Evolutionary conservation across 345 rosid genomes (phyloP).

Genomic region (Pseudoturritis turrita): DNA sequence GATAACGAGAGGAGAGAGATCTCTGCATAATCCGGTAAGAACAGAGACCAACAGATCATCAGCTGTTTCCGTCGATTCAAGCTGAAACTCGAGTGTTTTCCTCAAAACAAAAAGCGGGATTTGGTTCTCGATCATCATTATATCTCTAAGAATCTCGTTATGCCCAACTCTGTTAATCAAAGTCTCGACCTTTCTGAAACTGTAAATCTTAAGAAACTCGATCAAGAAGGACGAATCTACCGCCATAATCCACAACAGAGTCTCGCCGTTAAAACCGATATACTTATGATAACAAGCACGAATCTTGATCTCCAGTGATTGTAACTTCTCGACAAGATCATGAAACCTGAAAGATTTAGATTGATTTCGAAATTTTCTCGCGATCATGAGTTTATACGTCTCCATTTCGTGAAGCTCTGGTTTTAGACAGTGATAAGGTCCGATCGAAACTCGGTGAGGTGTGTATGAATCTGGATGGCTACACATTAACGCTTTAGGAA

Average conservation of each 20-base stretch:
- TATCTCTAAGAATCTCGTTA: conserved; percentile 50
- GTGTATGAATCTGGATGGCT: conserved; percentile 55
- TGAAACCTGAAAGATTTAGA: conserved; percentile 36
- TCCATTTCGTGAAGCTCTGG: conserved; percentile 73
- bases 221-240: conserved; percentile 66
- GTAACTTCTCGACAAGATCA: conserved; percentile 44
- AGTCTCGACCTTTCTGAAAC: conserved; percentile 32
- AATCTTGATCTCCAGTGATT: conserved; percentile 33
- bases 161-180: conserved; percentile 43
- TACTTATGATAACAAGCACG: conserved; percentile 62
- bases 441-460: conserved; percentile 70
- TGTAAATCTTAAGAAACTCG: conserved; percentile 52
- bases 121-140: conserved; percentile 78
- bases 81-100: conserved; percentile 46
- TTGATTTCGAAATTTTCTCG: conserved; percentile 41
- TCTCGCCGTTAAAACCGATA: conserved; percentile 43
- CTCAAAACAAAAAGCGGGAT: conserved; percentile 54
- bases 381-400: conserved; percentile 57
- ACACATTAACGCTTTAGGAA: conserved; percentile 49
- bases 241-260: conserved; percentile 80
- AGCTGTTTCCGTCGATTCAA: conserved; percentile 33
- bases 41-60: conserved; percentile 34
- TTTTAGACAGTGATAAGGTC: conserved; percentile 70
- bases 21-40: conserved; percentile 44
- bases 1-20: conserved; percentile 50